Conservation (phyloP, 108 stramenopile genomes). For the Seminavis robusta region DNA sequence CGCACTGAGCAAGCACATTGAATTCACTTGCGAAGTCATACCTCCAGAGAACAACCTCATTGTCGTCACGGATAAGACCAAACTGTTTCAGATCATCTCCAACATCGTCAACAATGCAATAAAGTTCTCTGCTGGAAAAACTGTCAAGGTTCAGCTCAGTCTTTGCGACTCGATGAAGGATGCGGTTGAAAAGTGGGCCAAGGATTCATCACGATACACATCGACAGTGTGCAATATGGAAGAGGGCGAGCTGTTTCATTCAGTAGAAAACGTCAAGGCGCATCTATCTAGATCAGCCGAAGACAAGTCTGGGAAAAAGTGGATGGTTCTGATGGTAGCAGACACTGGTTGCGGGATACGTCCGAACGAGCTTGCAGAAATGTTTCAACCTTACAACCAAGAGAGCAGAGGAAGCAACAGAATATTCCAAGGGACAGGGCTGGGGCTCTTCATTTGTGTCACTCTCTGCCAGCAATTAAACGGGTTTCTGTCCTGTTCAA, state of each 20-base stretch:
- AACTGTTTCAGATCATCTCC: constrained; percentile 17
- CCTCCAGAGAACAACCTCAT: no score
- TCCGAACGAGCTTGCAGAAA: constrained; percentile 4
- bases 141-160: background rate
- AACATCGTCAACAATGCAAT: constrained; percentile 25
- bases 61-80: constrained; percentile 14
- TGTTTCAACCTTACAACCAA: constrained; percentile 18
- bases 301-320: constrained; percentile 6
- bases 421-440: constrained; percentile 9
- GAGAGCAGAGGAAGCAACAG: constrained; percentile 15
- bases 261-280: constrained; percentile 1
- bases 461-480: constrained; percentile 9
- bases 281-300: background rate
- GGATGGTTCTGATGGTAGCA: constrained; percentile 5
- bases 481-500: constrained; percentile 12
- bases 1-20: no score
- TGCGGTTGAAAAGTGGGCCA: constrained; percentile 2
- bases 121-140: constrained; percentile 8
- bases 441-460: constrained; percentile 21
- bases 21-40: no score
- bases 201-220: background rate
- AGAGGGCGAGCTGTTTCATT: constrained; percentile 1
- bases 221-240: constrained; percentile 7
- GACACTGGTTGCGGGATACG: constrained; percentile 17
- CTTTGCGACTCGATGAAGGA: constrained; percentile 3